A percentile compares a stretch with the other conserved stretches of the same genome.
phyloP scores from a whole-genome alignment of 306 rosid species.

The Quercus engelmannii region DNA sequence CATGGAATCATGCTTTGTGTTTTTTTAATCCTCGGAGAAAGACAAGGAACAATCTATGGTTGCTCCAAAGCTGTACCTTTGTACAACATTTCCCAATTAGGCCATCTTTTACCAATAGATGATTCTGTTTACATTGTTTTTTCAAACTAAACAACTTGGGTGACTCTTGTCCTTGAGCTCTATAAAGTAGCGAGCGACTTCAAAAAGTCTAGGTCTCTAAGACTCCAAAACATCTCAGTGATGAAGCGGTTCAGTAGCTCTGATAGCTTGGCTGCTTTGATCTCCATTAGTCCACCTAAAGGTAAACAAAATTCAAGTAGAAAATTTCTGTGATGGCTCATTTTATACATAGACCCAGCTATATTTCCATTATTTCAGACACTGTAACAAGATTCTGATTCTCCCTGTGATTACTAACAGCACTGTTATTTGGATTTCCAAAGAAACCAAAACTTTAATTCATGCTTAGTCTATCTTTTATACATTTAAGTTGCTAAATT shows the following conservation, averaged over 20 bases:
- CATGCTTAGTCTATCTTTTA: too few species aligned
- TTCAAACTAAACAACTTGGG: not conserved
- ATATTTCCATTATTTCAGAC: not conserved
- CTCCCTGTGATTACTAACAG: too few species aligned
- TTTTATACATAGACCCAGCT: not conserved
- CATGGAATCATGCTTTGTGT: too few species aligned
- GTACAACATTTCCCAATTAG: not conserved
- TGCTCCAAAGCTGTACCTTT: not conserved
- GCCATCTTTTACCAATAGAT: not conserved
- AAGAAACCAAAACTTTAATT: too few species aligned
- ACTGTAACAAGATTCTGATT: too few species aligned
- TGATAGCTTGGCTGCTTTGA: conserved; percentile 31
- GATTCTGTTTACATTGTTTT: not conserved
- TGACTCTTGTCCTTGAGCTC: not conserved
- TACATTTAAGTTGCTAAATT: too few species aligned
- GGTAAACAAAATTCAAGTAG: conserved; percentile 33
- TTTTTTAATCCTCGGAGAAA: not conserved
- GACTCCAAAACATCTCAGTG: not conserved
- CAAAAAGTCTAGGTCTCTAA: not conserved
- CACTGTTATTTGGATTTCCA: too few species aligned
- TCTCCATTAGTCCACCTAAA: conserved; percentile 44
- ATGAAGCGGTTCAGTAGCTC: conserved; percentile 55
- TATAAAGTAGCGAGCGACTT: conserved; percentile 1
- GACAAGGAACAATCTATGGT: not conserved
- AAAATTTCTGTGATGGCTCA: too few species aligned